Evolutionary conservation across 345 rosid genomes (phyloP).

Genomic region (Moringa oleifera): DNA sequence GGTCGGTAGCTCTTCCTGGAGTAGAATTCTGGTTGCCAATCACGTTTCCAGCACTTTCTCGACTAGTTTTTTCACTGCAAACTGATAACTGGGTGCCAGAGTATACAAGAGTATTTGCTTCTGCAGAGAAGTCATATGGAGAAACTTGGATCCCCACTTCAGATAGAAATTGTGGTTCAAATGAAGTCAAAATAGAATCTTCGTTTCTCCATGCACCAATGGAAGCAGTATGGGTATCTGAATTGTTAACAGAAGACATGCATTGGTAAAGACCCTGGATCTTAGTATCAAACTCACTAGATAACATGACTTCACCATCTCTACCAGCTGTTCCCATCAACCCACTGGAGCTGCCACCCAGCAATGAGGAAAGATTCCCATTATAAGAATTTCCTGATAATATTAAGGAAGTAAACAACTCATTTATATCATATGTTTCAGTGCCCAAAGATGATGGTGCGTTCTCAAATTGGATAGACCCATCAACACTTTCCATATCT

Average conservation of each 20-base stretch:
- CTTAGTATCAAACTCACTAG: constrained; percentile 2
- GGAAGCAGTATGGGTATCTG: constrained; percentile 24
- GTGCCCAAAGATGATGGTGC: constrained; percentile 31
- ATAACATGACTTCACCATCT: constrained; percentile 14
- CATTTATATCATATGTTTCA: constrained; percentile 38
- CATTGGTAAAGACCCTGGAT: constrained; percentile 12
- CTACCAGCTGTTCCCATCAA: constrained; percentile 32
- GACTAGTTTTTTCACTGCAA: not conserved
- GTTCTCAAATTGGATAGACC: constrained; percentile 18
- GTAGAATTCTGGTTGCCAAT: constrained; percentile 10
- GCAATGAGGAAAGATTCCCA: constrained; percentile 31
- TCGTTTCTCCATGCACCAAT: constrained; percentile 34
- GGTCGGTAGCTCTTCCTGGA: constrained; percentile 20
- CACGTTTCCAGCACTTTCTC: constrained; percentile 13
- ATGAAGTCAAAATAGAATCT: constrained; percentile 39
- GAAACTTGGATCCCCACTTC: constrained; percentile 11
- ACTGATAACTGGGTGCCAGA: too few relatives aligned
- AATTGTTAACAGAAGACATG: constrained; percentile 14
- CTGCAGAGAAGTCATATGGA: not conserved
- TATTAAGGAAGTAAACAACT: constrained; percentile 52
- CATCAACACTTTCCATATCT: constrained; percentile 23
- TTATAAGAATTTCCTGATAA: constrained; percentile 24
- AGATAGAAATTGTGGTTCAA: constrained; percentile 23
- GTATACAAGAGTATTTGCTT: not conserved
- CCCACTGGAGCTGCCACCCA: constrained; percentile 36